A percentile compares a stretch with the other conserved stretches of the same genome.
Evolutionary conservation across 257 asterid genomes (phyloP).

Genomic region (Solanum gracilifrons): DNA sequence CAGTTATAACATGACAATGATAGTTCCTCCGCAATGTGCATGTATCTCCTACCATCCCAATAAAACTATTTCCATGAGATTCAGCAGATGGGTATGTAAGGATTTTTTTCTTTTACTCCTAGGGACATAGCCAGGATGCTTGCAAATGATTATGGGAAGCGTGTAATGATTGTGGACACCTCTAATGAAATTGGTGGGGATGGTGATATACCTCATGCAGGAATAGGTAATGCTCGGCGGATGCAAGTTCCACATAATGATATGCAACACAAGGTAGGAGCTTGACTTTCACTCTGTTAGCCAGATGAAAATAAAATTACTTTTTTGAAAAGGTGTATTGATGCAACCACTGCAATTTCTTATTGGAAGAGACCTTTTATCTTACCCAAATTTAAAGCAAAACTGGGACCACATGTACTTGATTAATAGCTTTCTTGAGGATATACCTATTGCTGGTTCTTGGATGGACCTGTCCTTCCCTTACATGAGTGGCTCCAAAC

Average conservation of each 20-base stretch:
- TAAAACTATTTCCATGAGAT: not conserved
- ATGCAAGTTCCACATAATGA: slow-evolving; percentile 97
- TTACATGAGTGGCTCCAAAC: not conserved
- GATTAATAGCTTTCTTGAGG: not conserved
- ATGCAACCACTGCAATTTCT: not conserved
- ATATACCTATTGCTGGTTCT: not conserved
- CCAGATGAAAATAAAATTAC: not conserved
- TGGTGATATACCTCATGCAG: slow-evolving; percentile 93
- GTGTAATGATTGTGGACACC: slow-evolving; percentile 98
- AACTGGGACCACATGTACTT: not conserved
- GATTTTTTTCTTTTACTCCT: not conserved
- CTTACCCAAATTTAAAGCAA: not conserved
- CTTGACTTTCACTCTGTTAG: not conserved
- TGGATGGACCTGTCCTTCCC: not conserved
- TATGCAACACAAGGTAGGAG: slow-evolving; percentile 79
- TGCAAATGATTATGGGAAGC: slow-evolving; percentile 78
- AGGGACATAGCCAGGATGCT: slow-evolving; percentile 99
- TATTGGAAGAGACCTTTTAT: not conserved
- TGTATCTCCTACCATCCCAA: not conserved
- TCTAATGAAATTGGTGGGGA: slow-evolving; percentile 98
- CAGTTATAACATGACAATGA: not conserved
- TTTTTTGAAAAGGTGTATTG: not conserved
- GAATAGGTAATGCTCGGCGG: slow-evolving; percentile 92
- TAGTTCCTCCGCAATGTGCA: not conserved
- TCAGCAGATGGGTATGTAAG: not conserved